Percentiles rank a stretch among this genome's conserved stretches.
phyloP scores from a whole-genome alignment of 169 alveolate genomes.

The Plasmodium reichenowi region DNA sequence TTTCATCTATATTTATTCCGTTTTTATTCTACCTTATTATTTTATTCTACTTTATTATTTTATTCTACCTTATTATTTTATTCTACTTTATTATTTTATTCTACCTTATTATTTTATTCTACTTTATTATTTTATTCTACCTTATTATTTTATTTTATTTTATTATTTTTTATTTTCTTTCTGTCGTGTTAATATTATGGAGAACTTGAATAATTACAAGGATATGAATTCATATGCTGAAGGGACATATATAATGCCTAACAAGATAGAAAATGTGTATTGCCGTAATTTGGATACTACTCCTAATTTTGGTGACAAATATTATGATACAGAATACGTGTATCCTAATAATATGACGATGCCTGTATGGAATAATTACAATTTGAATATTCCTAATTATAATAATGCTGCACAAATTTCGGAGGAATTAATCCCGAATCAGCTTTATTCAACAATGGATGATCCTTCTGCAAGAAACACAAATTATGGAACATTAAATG shows the following conservation, averaged over 20 bases:
- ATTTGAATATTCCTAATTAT: neutral
- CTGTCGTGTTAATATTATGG: no score
- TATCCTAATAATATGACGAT: neutral
- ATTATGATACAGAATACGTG: neutral
- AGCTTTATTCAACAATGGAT: neutral
- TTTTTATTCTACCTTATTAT: no score
- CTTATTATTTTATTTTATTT: no score
- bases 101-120: no score
- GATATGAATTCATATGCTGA: neutral
- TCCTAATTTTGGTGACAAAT: neutral
- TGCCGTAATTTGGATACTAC: neutral
- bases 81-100: no score
- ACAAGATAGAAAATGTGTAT: neutral
- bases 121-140: no score
- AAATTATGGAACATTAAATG: constrained; percentile 1
- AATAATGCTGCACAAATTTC: neutral
- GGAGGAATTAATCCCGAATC: neutral
- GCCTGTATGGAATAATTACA: neutral
- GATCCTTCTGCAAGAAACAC: constrained; percentile 4
- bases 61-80: no score
- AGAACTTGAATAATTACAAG: no score
- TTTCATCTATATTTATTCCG: neutral
- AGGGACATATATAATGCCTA: neutral
- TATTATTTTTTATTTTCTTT: no score
- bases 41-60: no score